Conservation (phyloP, 495 filamentous ascomycete genomes). For the Lasiosphaeria miniovina region DNA sequence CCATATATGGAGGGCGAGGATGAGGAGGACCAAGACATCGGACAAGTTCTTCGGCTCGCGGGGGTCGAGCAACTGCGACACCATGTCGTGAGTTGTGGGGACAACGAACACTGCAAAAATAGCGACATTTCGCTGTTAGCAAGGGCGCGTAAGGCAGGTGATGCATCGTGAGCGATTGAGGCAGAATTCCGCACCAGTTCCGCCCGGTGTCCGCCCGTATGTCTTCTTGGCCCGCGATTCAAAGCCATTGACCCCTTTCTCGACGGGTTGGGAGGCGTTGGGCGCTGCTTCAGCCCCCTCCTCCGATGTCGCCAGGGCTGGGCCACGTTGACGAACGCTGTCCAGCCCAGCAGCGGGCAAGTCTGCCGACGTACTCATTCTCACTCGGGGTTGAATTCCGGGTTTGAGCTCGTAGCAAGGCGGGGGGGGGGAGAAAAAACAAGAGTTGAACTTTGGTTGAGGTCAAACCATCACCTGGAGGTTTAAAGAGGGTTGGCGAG, state of each 20-base stretch:
- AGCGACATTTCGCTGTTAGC: background rate
- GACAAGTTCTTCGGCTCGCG: slow-evolving; percentile 91
- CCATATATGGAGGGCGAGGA: slow-evolving; percentile 70
- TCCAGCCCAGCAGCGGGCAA: slow-evolving; percentile 21
- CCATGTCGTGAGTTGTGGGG: slow-evolving; percentile 97
- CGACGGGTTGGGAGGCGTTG: background rate
- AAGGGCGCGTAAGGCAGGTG: background rate
- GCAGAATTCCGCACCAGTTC: slow-evolving; percentile 62
- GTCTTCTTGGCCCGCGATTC: slow-evolving; percentile 58
- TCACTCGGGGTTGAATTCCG: slow-evolving; percentile 4
- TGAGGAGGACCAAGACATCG: slow-evolving; percentile 76
- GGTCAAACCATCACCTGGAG: slow-evolving; percentile 1
- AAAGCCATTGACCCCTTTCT: slow-evolving; percentile 3
- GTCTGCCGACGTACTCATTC: slow-evolving; percentile 26
- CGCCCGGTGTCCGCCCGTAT: slow-evolving; percentile 88
- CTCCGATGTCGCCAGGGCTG: slow-evolving; percentile 4
- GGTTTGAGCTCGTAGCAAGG: background rate
- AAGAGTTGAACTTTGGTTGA: background rate
- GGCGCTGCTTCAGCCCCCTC: background rate
- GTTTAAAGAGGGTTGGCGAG: background rate
- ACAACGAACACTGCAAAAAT: slow-evolving; percentile 80
- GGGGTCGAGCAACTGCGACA: slow-evolving; percentile 94
- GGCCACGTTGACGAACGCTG: slow-evolving; percentile 24
- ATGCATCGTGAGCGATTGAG: background rate
- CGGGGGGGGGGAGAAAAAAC: background rate